Conservation (phyloP, 441 rosid species). For the Pelargonium fulgidum region DNA sequence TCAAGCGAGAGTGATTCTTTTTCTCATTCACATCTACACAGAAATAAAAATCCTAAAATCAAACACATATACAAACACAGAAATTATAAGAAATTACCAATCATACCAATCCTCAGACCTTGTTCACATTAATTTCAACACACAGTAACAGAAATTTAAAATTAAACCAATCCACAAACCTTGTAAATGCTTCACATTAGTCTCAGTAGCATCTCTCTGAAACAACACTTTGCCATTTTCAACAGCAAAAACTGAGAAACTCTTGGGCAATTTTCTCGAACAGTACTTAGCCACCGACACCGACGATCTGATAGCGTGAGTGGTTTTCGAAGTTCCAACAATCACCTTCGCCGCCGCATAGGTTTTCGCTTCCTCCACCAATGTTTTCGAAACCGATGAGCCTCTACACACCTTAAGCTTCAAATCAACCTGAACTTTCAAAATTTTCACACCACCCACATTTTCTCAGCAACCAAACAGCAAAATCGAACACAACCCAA, state of each 20-base stretch:
- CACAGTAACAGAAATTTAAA: neutral
- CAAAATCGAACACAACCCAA: neutral
- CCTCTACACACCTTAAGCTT: conserved; percentile 84
- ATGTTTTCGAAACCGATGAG: conserved; percentile 47
- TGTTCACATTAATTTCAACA: neutral
- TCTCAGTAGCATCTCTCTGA: conserved; percentile 44
- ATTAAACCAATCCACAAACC: conserved; percentile 17
- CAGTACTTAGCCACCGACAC: conserved; percentile 72
- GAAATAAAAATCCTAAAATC: neutral
- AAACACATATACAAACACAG: conserved; percentile 1
- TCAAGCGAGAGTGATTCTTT: neutral
- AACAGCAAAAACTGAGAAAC: conserved; percentile 54
- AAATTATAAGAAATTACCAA: neutral
- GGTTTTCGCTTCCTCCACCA: conserved; percentile 68
- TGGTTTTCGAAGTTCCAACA: conserved; percentile 53
- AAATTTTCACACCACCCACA: neutral
- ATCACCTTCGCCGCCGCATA: conserved; percentile 51
- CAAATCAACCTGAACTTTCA: conserved; percentile 64
- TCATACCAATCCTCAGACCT: conserved; percentile 18
- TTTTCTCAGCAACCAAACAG: conserved; percentile 1
- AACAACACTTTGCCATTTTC: conserved; percentile 61
- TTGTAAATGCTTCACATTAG: conserved; percentile 19
- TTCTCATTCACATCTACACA: neutral
- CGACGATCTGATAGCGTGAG: conserved; percentile 48
- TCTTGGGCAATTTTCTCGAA: conserved; percentile 54